These are phyloP conservation scores for Penicillium cinerascens DNA, from an alignment of 495 filamentous ascomycete genomes.

Conservation along the genomic window DNA sequence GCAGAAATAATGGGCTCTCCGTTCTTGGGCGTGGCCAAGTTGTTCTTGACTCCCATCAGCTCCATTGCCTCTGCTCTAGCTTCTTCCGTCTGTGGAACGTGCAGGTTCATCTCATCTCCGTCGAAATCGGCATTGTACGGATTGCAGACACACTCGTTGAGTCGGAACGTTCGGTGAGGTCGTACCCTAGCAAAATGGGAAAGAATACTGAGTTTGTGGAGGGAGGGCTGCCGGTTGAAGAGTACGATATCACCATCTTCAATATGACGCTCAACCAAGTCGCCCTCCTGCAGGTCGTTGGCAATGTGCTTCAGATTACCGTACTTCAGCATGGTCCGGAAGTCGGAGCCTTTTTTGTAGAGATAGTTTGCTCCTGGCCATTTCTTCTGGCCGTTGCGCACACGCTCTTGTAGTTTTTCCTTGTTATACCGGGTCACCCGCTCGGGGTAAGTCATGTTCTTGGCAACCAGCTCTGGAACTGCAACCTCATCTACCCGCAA, in stretches of 20 bases:
- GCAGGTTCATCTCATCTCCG: constrained; percentile 98
- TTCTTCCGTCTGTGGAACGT: constrained; percentile 97
- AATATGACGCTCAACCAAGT: constrained; percentile 89
- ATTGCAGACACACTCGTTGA: constrained; percentile 97
- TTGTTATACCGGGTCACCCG: constrained; percentile 78
- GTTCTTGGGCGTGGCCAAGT: constrained; percentile 92
- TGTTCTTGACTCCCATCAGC: constrained; percentile 97
- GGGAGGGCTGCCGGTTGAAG: constrained; percentile 95
- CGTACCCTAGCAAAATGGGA: constrained; percentile 89
- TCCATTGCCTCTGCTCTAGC: constrained; percentile 92
- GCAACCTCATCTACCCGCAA: constrained; percentile 91
- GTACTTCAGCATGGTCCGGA: constrained; percentile 72
- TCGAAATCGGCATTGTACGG: constrained; percentile 99
- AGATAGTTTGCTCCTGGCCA: constrained; percentile 88
- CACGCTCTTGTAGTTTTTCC: constrained; percentile 67
- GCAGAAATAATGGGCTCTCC: constrained; percentile 97
- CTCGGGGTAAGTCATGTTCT: constrained; percentile 93
- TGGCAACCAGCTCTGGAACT: constrained; percentile 82
- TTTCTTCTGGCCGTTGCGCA: constrained; percentile 66
- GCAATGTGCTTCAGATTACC: constrained; percentile 64
- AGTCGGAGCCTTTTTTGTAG: constrained; percentile 63
- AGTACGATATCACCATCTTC: constrained; percentile 96
- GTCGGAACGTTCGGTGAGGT: constrained; percentile 91
- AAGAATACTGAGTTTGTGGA: constrained; percentile 97
- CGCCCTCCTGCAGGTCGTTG: constrained; percentile 70